Evolutionary conservation across 2,329 filamentous ascomycete species (phyloP).

Genomic region (Mycosphaerella arachidis): DNA sequence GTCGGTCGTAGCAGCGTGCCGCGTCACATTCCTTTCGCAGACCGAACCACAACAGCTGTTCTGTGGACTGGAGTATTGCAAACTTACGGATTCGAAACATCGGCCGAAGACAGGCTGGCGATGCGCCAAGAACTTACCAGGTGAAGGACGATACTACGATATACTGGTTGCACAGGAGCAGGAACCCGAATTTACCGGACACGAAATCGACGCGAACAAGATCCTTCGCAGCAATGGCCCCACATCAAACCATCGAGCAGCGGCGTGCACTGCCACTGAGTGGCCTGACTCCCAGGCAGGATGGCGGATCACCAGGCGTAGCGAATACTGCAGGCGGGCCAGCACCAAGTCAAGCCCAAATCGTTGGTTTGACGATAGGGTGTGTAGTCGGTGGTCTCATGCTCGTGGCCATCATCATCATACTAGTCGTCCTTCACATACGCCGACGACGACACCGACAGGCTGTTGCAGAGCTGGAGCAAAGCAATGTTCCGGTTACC

Average conservation of each 20-base stretch:
- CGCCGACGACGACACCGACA: constrained; percentile 24
- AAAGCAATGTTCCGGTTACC: constrained; percentile 12
- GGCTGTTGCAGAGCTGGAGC: constrained; percentile 26
- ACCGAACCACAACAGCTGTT: constrained; percentile 1
- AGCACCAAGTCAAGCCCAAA: not conserved
- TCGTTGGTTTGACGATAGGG: constrained; percentile 28
- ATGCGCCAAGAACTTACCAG: not conserved
- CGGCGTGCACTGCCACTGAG: not conserved
- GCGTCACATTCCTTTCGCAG: not conserved
- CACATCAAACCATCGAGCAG: constrained; percentile 8
- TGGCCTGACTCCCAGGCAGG: not conserved
- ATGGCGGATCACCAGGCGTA: not conserved
- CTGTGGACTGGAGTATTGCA: not conserved
- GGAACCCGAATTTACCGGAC: not conserved
- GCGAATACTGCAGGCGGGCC: not conserved
- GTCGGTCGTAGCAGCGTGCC: not conserved
- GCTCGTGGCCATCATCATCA: constrained; percentile 20
- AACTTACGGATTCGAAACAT: not conserved
- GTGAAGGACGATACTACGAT: not conserved
- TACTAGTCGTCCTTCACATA: constrained; percentile 21
- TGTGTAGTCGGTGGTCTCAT: constrained; percentile 22
- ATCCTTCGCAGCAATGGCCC: not conserved
- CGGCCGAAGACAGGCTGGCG: not conserved
- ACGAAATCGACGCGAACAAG: not conserved
- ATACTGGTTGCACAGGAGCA: not conserved